phyloP scores from a whole-genome alignment of 257 asterid genomes.

The Leptodermis oblonga region DNA sequence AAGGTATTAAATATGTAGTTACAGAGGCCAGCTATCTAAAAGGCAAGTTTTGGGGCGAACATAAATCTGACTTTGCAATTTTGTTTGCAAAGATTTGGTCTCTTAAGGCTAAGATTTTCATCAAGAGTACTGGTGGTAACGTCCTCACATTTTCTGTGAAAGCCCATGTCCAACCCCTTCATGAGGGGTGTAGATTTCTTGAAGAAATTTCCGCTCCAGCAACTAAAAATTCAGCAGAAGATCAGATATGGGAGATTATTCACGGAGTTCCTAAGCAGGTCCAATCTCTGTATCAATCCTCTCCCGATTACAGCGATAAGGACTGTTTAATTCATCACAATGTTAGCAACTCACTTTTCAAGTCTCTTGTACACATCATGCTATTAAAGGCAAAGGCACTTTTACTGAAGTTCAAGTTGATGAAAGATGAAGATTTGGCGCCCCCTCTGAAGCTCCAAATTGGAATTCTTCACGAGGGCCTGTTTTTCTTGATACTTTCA shows the following conservation, averaged over 20 bases:
- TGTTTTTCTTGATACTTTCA: not conserved
- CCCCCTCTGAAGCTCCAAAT: no score
- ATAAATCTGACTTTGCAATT: not conserved
- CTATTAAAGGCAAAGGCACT: not conserved
- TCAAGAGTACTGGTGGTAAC: not conserved
- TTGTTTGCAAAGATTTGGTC: conserved; percentile 10
- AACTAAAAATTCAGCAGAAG: not conserved
- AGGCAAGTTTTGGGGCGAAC: not conserved
- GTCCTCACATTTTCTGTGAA: not conserved
- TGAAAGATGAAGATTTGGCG: not conserved
- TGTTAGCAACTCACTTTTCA: not conserved
- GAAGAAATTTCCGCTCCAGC: not conserved
- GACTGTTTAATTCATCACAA: not conserved
- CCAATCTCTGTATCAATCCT: not conserved
- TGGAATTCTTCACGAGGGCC: not conserved
- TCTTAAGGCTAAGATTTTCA: conserved; percentile 12
- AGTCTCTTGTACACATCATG: not conserved
- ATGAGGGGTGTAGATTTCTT: not conserved
- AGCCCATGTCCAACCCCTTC: not conserved
- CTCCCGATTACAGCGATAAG: not conserved
- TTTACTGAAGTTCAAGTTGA: not conserved
- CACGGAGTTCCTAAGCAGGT: not conserved
- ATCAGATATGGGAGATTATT: not conserved
- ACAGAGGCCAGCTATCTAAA: not conserved
- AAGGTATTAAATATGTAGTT: not conserved